Percentiles rank a stretch among this genome's conserved stretches.
Evolutionary conservation across 495 filamentous ascomycete genomes (phyloP).

Genomic region (Glarea lozoyensis): DNA sequence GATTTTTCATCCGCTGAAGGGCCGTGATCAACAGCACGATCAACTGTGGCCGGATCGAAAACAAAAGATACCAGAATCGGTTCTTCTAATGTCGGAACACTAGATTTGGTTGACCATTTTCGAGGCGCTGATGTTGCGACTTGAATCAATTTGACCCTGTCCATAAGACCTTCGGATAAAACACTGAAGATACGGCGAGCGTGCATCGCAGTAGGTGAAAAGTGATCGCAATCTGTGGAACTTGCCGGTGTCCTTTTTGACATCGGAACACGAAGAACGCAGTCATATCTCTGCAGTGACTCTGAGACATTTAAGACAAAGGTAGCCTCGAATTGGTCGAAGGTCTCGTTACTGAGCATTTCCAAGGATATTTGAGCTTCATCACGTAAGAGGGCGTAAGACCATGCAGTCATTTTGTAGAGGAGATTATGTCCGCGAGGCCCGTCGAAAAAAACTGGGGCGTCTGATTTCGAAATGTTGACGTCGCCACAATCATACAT

Average conservation of each 20-base stretch:
- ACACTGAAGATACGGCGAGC: slow-evolving; percentile 43
- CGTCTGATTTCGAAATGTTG: slow-evolving; percentile 25
- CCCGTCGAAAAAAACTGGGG: slow-evolving; percentile 55
- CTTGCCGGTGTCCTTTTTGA: background rate
- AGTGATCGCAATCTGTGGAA: slow-evolving; percentile 8
- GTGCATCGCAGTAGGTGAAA: slow-evolving; percentile 14
- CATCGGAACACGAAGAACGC: slow-evolving; percentile 31
- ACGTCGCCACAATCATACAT: slow-evolving; percentile 36
- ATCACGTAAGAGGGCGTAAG: slow-evolving; percentile 57
- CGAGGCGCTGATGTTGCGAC: slow-evolving; percentile 31
- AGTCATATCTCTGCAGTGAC: slow-evolving; percentile 63
- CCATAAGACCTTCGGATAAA: slow-evolving; percentile 59
- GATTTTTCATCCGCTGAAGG: slow-evolving; percentile 72
- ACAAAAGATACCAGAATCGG: slow-evolving; percentile 55
- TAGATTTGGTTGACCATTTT: slow-evolving; percentile 32
- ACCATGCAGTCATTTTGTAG: slow-evolving; percentile 88
- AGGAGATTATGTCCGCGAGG: slow-evolving; percentile 67
- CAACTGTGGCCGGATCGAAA: slow-evolving; percentile 59
- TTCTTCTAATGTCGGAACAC: slow-evolving; percentile 17
- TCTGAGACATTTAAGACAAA: slow-evolving; percentile 70
- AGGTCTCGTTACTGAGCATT: slow-evolving; percentile 62
- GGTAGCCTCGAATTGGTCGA: slow-evolving; percentile 72
- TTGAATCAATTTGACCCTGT: slow-evolving; percentile 61
- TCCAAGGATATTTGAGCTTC: slow-evolving; percentile 63
- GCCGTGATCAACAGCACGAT: slow-evolving; percentile 74